Evolutionary conservation across 75 land plant species (phyloP).

Genomic region (Cryptomeria japonica): DNA sequence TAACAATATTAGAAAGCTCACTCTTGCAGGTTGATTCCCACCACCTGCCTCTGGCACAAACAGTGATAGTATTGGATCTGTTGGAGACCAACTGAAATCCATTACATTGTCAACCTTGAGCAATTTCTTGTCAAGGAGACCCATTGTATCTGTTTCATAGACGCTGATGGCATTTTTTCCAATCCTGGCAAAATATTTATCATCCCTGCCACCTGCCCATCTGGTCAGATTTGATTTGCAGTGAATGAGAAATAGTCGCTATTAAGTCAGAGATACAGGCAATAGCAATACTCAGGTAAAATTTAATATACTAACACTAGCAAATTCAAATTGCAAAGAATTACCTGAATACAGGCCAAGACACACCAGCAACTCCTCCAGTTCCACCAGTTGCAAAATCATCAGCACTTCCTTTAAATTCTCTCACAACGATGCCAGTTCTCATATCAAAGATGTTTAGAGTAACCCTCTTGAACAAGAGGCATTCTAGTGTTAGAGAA

Average conservation of each 20-base stretch:
- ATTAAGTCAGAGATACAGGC: constrained; percentile 13
- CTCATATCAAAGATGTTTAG: constrained; percentile 88
- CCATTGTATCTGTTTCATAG: constrained; percentile 92
- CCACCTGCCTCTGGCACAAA: constrained; percentile 98
- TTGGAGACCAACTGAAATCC: constrained; percentile 95
- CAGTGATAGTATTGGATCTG: constrained; percentile 85
- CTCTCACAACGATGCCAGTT: constrained; percentile 83
- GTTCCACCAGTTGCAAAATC: constrained; percentile 83
- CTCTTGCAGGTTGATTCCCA: constrained; percentile 98
- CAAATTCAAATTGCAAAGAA: background rate
- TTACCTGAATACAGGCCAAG: constrained; percentile 98
- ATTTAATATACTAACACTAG: background rate
- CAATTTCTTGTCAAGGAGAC: constrained; percentile 88
- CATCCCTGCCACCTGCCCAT: constrained; percentile 94
- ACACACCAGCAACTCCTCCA: constrained; percentile 86
- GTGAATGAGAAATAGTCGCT: background rate
- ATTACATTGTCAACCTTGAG: constrained; percentile 85
- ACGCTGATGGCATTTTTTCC: constrained; percentile 92
- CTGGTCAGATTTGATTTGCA: constrained; percentile 24
- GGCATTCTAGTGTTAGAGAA: background rate
- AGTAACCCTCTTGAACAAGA: constrained; percentile 64
- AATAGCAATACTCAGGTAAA: constrained; percentile 31
- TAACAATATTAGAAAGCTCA: constrained; percentile 25
- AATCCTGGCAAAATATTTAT: constrained; percentile 89
- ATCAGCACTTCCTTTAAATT: constrained; percentile 96